Evolutionary conservation across 306 rosid species (phyloP), one percentile per base, ranked within the genome.

Genomic region (Carpinus viminea): DNA sequence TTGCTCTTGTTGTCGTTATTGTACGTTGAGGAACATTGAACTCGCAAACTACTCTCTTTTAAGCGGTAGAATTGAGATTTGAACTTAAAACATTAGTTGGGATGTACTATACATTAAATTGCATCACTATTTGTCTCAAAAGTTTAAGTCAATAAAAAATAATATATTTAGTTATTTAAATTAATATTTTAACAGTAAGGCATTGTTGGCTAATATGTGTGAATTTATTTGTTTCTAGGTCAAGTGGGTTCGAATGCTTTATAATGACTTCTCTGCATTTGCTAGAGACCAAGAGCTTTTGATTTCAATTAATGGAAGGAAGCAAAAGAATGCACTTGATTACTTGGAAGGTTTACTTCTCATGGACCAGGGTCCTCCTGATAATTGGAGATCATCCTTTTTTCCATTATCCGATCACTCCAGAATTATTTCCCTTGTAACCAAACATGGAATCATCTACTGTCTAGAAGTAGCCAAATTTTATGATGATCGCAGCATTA

Each of bases 361-460:
- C 51, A 81, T 91, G 83, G 79, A 87, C 80, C 92, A 88, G 72
- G 98, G 97, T 55, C 76, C 96, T 43, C 90, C 88, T 24, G 83
- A 92, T 79, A 95, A 84, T 56, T 95, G 98, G 98, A 83, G 98
- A 81, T 95, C 98, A 74, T 92, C 98, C 71, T 95, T 91, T 87
- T 95, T 92, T 54, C 98, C 98, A 65, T 43, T 34, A 21, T 81
- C 96, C n/a, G 89, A 89, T 54, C 96, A 91, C 85, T 64, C 88
- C 0, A 86, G 72, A 82, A 92, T 95, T 41, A 79, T 86, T 62
- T 90, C 97, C 53, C 59, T 78, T 2, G 81, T 95, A 5, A 72
- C 80, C 4, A 73, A 86, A 62, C 74, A 92, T 69, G 76, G 62
- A 75, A 88, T 92, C 61, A 45, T 95, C 47, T 95, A 95, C 69